Conservation (phyloP, 805 yeast species). For the Sugiyamaella chiloensis region DNA sequence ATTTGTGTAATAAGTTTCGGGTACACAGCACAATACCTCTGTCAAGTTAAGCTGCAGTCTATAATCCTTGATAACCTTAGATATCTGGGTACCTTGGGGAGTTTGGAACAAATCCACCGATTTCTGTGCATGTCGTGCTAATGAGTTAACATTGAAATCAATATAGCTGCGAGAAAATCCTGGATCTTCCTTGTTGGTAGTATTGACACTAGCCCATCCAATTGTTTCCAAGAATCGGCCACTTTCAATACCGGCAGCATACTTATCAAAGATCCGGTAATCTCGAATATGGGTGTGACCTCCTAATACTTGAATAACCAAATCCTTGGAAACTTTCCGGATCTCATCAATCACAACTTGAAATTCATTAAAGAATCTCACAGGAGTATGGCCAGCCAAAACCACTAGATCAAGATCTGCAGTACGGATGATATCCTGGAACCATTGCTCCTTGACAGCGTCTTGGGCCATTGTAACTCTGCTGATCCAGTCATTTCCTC, state of each 20-base stretch:
- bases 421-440: slow-evolving; percentile 42
- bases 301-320: slow-evolving; percentile 80
- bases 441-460: slow-evolving; percentile 61
- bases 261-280: slow-evolving; percentile 62
- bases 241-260: slow-evolving; percentile 78
- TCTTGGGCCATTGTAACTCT: slow-evolving; percentile 61
- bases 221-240: slow-evolving; percentile 91
- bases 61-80: slow-evolving; percentile 42
- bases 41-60: slow-evolving; percentile 54
- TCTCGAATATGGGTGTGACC: slow-evolving; percentile 95
- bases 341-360: slow-evolving; percentile 46
- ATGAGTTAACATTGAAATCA: slow-evolving; percentile 75
- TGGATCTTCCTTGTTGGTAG: slow-evolving; percentile 37
- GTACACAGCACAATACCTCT: slow-evolving; percentile 61
- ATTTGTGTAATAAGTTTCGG: slow-evolving; percentile 60
- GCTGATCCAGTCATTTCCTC: slow-evolving; percentile 54
- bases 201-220: slow-evolving; percentile 64
- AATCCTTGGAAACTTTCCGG: slow-evolving; percentile 56
- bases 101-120: slow-evolving; percentile 46
- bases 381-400: slow-evolving; percentile 78
- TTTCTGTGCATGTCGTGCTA: slow-evolving; percentile 55
- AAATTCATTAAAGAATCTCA: slow-evolving; percentile 56
- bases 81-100: slow-evolving; percentile 47
- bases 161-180: slow-evolving; percentile 62
- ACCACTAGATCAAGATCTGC: slow-evolving; percentile 62